A percentile compares a stretch with the other conserved stretches of the same genome.
Conservation (phyloP, 441 rosid species). For the Adansonia madagascariensis region DNA sequence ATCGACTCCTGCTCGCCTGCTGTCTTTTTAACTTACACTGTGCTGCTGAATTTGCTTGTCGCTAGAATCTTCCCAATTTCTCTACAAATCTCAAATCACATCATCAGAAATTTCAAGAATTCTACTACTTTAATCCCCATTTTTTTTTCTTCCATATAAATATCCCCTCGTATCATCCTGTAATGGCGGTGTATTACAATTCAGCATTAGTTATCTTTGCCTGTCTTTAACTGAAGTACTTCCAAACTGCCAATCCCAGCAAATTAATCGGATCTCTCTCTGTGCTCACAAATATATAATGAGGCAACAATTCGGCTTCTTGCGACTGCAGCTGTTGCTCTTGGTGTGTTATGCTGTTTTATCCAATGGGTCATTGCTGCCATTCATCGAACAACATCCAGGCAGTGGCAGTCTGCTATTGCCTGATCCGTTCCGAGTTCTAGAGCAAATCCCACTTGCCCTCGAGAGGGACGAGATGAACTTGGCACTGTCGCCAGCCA, state of each 20-base stretch:
- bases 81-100: slow-evolving; percentile 8
- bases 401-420: slow-evolving; percentile 46
- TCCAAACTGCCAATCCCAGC: not conserved
- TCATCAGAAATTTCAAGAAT: slow-evolving; percentile 15
- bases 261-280: not conserved
- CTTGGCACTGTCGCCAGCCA: slow-evolving; percentile 50
- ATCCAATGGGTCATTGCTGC: slow-evolving; percentile 48
- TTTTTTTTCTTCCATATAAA: not conserved
- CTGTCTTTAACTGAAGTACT: not conserved
- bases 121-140: not conserved
- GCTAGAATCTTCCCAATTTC: slow-evolving; percentile 16
- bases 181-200: not conserved
- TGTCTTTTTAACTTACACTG: not conserved
- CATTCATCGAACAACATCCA: slow-evolving; percentile 42
- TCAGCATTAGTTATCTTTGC: not conserved
- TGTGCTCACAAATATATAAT: not conserved
- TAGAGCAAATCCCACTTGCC: slow-evolving; percentile 66
- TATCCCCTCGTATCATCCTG: not conserved
- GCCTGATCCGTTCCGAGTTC: slow-evolving; percentile 59
- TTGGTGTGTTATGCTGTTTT: slow-evolving; percentile 25
- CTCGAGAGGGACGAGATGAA: slow-evolving; percentile 50
- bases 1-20: not conserved
- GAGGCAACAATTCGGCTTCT: slow-evolving; percentile 25
- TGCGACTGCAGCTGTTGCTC: slow-evolving; percentile 30
- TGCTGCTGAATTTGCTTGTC: not conserved